These are phyloP conservation scores for Phytophthora sansomeana DNA, from an alignment of 352 stramenopile species.

Conservation along the genomic window DNA sequence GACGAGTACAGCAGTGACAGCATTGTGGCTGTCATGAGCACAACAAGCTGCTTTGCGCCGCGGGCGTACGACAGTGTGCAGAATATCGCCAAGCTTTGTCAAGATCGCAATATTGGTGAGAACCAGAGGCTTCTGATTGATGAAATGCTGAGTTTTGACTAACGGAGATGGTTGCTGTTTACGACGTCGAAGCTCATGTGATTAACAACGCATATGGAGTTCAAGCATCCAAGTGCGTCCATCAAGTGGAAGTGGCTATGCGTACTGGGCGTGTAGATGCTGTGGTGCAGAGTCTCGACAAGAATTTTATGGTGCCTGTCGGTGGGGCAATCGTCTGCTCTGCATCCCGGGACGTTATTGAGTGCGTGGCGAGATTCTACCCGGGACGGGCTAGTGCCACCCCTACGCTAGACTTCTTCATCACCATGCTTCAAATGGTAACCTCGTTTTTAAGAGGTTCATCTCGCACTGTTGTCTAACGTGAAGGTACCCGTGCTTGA, in stretches of 20 bases:
- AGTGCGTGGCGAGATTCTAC: constrained; percentile 94
- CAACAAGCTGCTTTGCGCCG: constrained; percentile 99
- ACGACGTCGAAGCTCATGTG: constrained; percentile 82
- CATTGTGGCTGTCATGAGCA: constrained; percentile 96
- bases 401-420: constrained; percentile 98
- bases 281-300: constrained; percentile 98
- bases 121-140: neutral
- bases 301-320: constrained; percentile 99
- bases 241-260: constrained; percentile 93
- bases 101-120: constrained; percentile 67
- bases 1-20: constrained; percentile 57
- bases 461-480: neutral
- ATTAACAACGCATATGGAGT: constrained; percentile 99
- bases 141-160: constrained; percentile 3
- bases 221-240: constrained; percentile 94
- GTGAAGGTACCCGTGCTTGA: no score
- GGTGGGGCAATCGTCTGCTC: constrained; percentile 91
- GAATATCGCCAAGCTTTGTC: constrained; percentile 92
- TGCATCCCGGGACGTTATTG: constrained; percentile 77
- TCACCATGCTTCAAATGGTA: constrained; percentile 99
- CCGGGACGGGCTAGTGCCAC: constrained; percentile 95
- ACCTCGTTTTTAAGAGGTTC: neutral
- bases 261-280: constrained; percentile 94
- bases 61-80: constrained; percentile 95
- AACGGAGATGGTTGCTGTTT: constrained; percentile 6